Base-by-base conservation (phyloP, 306 rosid genomes). In the Fragaria nilgerrensis region DNA sequence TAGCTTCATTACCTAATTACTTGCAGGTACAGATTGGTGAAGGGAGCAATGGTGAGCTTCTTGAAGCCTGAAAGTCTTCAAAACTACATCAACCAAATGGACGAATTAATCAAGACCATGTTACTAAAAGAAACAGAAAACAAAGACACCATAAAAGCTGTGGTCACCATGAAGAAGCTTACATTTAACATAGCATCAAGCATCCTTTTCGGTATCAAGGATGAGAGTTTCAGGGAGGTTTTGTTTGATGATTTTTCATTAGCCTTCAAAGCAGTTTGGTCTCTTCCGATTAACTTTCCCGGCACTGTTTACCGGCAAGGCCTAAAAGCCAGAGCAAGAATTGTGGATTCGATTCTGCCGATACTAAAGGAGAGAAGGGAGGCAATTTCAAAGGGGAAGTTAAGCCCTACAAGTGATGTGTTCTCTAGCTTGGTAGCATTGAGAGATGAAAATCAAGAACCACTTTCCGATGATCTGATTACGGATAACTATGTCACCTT, bases 21-120 rank as follows among this genome's bases (percentile, higher is more conserved):
- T 11, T 75, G 75, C 70, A 80, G 86, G 58, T 73, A 74, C 25
- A 82, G 34, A 53, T 63, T 85, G 41, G 80, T 82, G 49, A 85
- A 77, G 64, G 86, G 85, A 65, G 85, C 79, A 63, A 75, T 85
- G 88, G 6, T 77, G 80, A 85, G 78, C 81, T 84, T 88, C 83
- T 82, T 88, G 76, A 88, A 88, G 82, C 84, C 86, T 10, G 86
- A 84, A 69, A 79, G 88, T 37, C 85, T 85, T 68, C 88, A 86
- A 20, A 88, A 85, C 53, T 82, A 82, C 62, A 82, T 83, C 15
- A 71, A 75, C 66, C 43, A 69, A 75, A 88, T 79, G 87, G 91
- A 88, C 73, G 82, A 79, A 44, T 77, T 88, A 39, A 85, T 65
- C 36, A 72, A 37, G 49, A 62, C 39, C 67, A 20, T 27, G 77